Evolutionary conservation across 257 asterid genomes (phyloP).

Genomic region (Plantago ovata): DNA sequence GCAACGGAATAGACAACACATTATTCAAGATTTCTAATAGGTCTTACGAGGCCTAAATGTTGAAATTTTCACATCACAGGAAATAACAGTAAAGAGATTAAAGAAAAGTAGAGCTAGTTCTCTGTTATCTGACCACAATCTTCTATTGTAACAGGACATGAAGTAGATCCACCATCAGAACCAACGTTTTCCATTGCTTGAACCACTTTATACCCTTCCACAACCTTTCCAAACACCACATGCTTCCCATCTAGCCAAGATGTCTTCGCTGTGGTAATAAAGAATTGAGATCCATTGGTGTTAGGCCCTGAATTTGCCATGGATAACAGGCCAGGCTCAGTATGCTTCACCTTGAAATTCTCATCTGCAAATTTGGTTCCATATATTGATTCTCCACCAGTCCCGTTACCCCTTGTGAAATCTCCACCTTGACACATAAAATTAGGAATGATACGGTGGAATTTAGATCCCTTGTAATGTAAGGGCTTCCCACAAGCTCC

Average conservation of each 20-base stretch:
- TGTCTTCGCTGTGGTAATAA: constrained; percentile 91
- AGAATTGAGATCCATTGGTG: constrained; percentile 93
- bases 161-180: too few relatives aligned
- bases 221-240: constrained; percentile 86
- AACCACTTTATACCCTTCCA: constrained; percentile 90
- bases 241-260: constrained; percentile 94
- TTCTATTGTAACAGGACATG: too few relatives aligned
- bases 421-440: constrained; percentile 98
- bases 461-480: constrained; percentile 79
- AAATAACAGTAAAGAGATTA: neutral
- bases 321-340: constrained; percentile 85
- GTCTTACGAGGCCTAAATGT: neutral
- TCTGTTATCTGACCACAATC: too few relatives aligned
- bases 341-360: constrained; percentile 83
- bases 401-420: constrained; percentile 93
- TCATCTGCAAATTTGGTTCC: constrained; percentile 87
- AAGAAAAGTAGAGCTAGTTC: too few relatives aligned
- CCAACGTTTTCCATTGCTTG: too few relatives aligned
- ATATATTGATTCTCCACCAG: constrained; percentile 89
- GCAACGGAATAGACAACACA: too few relatives aligned
- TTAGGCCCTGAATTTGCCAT: constrained; percentile 91
- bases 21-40: too few relatives aligned
- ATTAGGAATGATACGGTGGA: constrained; percentile 92
- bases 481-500: constrained; percentile 86
- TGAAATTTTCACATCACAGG: neutral